Base-by-base conservation (phyloP, 1,284 basidiomycete species). In the Pseudozyma sp. region DNA sequence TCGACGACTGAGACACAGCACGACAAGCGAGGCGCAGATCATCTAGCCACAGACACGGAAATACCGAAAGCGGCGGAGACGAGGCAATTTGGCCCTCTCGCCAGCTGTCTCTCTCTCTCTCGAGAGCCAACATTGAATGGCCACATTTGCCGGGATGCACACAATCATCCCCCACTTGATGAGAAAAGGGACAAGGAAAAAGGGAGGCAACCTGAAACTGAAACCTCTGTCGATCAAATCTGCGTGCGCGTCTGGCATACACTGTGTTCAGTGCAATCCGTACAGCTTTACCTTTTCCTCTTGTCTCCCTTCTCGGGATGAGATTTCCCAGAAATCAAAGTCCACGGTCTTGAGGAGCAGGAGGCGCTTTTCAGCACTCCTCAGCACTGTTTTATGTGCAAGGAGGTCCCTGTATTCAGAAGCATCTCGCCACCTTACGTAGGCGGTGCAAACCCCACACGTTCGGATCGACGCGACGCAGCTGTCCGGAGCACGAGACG, bases 171-270 rank as follows among this genome's bases (percentile, higher is more conserved):
- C 24, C 24, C 24, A 24, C 24, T 24, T 24, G 24, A 24, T 24
- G 24, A 24, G 24, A 24, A 24, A 24, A 24, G 24, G 24, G 24
- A 24, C 24, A 24, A 24, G 24, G 24, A 24, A 24, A 24, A 24
- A 24, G 24, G 24, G 24, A 24, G 24, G 24, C 24, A 1, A 24
- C 24, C 24, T 24, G 24, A 24, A 24, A 37, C 2, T 43, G 30
- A 24, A 31, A 40, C 17, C 43, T 33, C 35, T 34, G 53, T 54
- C 43, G 53, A 54, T 54, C 53, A 54, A 54, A 54, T 34, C 43
- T 35, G 53, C 42, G 50, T 31, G 39, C 31, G 4, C n/a, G 11
- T 17, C 33, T 19, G 31, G 14, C 17, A n/a, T 17, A 11, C n/a
- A 11, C 19, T 40, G 11, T 19, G 4, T 29, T 16, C 43, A 24